phyloP scores from a whole-genome alignment of 768 basidiomycete genomes.

The Tulasnella sp. region DNA sequence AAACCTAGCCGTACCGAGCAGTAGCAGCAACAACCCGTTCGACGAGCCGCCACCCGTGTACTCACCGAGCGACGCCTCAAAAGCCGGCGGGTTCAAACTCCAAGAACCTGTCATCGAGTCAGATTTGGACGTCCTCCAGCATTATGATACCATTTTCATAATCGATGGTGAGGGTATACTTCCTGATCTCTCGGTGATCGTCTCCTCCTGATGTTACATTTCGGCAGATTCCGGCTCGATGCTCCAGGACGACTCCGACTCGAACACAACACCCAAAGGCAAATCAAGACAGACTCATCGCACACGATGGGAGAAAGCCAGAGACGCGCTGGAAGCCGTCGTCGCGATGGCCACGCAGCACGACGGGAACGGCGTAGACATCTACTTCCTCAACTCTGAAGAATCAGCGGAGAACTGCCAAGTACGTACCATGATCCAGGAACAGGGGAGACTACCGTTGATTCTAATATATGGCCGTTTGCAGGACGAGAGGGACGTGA shows the following conservation, averaged over 20 bases:
- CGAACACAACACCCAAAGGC: not conserved
- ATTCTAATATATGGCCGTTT: too few relatives aligned
- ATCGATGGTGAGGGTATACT: constrained; percentile 21
- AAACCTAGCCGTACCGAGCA: not conserved
- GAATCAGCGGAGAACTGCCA: constrained; percentile 21
- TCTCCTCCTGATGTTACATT: constrained; percentile 19
- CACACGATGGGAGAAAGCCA: constrained; percentile 39
- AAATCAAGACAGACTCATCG: constrained; percentile 16
- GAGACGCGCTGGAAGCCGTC: constrained; percentile 37
- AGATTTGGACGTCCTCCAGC: not conserved
- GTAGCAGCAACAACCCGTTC: not conserved
- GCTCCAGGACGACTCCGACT: constrained; percentile 19
- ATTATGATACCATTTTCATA: constrained; percentile 45
- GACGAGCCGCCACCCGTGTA: not conserved
- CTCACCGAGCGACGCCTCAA: not conserved
- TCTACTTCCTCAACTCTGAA: constrained; percentile 44
- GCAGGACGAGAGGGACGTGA: not conserved
- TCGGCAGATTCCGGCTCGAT: constrained; percentile 44
- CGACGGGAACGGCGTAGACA: constrained; percentile 48
- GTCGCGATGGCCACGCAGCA: constrained; percentile 39
- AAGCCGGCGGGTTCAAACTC: not conserved
- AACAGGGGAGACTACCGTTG: not conserved
- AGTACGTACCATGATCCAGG: constrained; percentile 27
- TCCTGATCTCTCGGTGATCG: not conserved
- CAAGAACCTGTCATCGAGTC: not conserved